Base-by-base conservation (phyloP, 805 yeast species). In the Kodamaea hsintzibuensis region DNA sequence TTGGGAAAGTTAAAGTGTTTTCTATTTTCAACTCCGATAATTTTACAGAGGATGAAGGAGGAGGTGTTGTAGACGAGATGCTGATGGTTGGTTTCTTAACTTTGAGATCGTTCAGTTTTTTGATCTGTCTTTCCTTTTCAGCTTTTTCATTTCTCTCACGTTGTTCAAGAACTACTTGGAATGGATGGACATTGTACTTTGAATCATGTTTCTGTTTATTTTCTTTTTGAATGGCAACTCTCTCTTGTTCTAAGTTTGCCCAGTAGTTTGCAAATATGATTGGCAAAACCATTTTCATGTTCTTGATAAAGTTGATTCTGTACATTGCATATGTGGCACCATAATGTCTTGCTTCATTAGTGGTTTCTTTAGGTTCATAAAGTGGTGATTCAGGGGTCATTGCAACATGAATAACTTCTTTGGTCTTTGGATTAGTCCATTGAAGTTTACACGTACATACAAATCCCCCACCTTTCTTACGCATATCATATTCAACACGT, bases 271-370 rank as follows among this genome's bases (percentile, higher is more conserved):
- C 84, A 66, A 90, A 96, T 33, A 86, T 84, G 2, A 86, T 82
- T 0, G 98, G 98, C 12, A 93, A 76, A 62, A 91, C 86, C 92
- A 92, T 85, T 56, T 89, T 89, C 69, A 93, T 67, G 65, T 90
- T 91, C 61, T 91, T 91, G 60, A 85, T 86, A 56, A 84, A 89
- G 38, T 92, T 85, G 16, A 93, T 78, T 37, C 96, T 76, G 66
- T 84, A 92, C 57, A 93, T 69, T 0, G 93, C 95, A 59, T 87
- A 89, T 0, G 98, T 91, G 0, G 99, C 98, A 0, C 93, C 91
- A 62, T 81, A 80, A 66, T 92, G 96, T 47, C 97, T 80, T 0
- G 98, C 97, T 61, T 92, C 98, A 33, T 90, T 76, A 1, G 96
- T 82, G 0, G 98, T 90, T 46, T 84, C 89, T 60, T 88, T 91